Evolutionary conservation across 176 grass and related monocot genomes (phyloP).

Genomic region (Leersia perrieri): DNA sequence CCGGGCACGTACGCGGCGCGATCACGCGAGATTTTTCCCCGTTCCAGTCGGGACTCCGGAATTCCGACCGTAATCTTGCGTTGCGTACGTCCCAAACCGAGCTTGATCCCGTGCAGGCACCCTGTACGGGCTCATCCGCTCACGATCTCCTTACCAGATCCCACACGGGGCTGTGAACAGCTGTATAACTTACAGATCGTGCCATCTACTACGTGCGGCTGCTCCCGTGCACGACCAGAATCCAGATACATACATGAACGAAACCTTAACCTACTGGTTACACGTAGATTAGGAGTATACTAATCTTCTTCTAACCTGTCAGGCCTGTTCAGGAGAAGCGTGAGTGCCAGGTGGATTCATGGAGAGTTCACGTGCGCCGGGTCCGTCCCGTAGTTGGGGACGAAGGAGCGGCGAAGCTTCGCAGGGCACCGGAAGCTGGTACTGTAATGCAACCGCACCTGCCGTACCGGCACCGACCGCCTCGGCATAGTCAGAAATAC

Average conservation of each 20-base stretch:
- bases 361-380: neutral
- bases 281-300: neutral
- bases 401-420: slow-evolving; percentile 25
- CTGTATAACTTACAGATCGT: neutral
- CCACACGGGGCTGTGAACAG: neutral
- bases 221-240: neutral
- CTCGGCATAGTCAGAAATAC: neutral
- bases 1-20: neutral
- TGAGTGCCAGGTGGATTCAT: slow-evolving; percentile 23
- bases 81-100: neutral
- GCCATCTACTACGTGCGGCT: neutral
- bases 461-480: slow-evolving; percentile 38
- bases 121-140: neutral
- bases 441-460: neutral
- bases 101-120: neutral
- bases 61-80: neutral
- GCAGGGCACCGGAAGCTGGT: neutral
- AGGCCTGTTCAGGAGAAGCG: slow-evolving; percentile 11
- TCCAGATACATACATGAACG: neutral
- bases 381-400: neutral
- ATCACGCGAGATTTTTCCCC: neutral
- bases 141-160: too few relatives aligned
- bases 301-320: neutral
- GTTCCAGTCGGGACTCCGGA: neutral
- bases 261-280: neutral